Evolutionary conservation across 306 rosid genomes (phyloP).

Genomic region (Medicago arabica): DNA sequence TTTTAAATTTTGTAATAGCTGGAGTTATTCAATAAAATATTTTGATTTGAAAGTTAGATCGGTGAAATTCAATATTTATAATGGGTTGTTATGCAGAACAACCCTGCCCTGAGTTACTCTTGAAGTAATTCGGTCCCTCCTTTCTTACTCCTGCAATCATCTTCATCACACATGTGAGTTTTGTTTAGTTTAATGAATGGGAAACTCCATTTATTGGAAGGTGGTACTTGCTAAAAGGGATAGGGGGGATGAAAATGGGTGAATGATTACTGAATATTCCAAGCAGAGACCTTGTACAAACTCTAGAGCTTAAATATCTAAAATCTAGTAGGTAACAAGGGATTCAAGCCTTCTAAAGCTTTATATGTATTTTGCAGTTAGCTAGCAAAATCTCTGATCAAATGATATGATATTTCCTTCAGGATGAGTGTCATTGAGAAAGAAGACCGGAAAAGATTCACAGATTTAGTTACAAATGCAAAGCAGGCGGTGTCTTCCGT

Average conservation of each 20-base stretch:
- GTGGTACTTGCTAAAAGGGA: background rate
- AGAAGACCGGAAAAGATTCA: conserved; percentile 80
- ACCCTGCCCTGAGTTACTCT: background rate
- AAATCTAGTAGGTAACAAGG: conserved; percentile 14
- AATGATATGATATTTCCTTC: conserved; percentile 33
- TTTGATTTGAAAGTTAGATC: background rate
- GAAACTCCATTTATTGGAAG: conserved; percentile 23
- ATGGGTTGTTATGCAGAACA: background rate
- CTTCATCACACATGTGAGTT: background rate
- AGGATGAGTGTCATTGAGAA: conserved; percentile 82
- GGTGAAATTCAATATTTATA: background rate
- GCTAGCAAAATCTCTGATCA: conserved; percentile 38
- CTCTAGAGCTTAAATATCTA: conserved; percentile 28
- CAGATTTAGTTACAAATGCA: conserved; percentile 88
- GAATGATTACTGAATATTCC: conserved; percentile 35
- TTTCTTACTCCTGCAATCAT: background rate
- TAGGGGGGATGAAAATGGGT: conserved; percentile 11
- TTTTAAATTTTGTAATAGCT: background rate
- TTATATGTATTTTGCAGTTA: conserved; percentile 33
- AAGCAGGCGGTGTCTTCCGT: conserved; percentile 79
- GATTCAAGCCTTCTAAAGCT: conserved; percentile 23
- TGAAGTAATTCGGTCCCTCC: background rate
- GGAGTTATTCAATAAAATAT: background rate
- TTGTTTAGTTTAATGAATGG: conserved; percentile 24
- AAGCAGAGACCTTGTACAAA: conserved; percentile 9